Evolutionary conservation across 2,329 filamentous ascomycete genomes (phyloP).

Genomic region (Purpureocillium takamizusanense): DNA sequence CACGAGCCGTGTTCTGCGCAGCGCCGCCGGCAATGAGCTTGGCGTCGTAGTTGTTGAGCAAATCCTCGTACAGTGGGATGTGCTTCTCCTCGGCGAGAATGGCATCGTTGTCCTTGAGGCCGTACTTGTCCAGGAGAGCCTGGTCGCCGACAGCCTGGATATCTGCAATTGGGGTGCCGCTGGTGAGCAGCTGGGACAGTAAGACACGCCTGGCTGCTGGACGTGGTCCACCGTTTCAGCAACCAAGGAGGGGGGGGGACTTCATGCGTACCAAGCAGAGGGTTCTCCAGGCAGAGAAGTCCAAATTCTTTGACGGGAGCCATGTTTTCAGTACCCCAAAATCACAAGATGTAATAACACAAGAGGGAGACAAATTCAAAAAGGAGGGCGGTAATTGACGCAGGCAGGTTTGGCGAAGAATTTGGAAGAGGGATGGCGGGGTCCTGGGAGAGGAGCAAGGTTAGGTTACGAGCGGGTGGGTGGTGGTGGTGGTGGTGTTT

Average conservation of each 20-base stretch:
- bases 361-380: no score
- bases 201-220: no score
- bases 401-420: neutral
- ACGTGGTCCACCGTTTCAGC: no score
- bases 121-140: constrained; percentile 83
- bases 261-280: constrained; percentile 67
- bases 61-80: constrained; percentile 81
- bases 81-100: constrained; percentile 94
- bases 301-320: constrained; percentile 69
- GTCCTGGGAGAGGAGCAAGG: neutral
- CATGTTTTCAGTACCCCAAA: constrained; percentile 41
- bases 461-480: no score
- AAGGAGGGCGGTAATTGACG: no score
- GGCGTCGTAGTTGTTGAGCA: constrained; percentile 84
- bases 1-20: constrained; percentile 93
- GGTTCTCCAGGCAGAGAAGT: constrained; percentile 93
- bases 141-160: constrained; percentile 84
- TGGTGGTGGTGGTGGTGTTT: neutral
- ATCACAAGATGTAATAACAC: no score
- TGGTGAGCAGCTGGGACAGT: neutral
- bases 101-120: constrained; percentile 90
- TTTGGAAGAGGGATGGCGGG: neutral
- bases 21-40: constrained; percentile 94
- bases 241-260: no score
- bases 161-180: constrained; percentile 43